These are phyloP conservation scores for Citrus unshiu DNA, from an alignment of 345 rosid species.

Conservation along the genomic window DNA sequence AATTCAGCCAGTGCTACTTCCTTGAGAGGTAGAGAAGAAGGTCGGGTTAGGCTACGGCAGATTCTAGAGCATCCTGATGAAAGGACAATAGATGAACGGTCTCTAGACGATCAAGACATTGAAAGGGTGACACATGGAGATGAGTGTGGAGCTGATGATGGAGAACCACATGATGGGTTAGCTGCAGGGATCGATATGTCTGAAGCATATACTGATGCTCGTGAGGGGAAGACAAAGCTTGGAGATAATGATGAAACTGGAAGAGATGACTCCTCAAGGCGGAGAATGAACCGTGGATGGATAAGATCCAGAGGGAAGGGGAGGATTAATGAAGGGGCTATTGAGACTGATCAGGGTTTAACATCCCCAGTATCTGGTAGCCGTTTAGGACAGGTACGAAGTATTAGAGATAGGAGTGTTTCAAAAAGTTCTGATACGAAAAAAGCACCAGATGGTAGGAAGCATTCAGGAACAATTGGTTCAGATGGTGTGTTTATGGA, in stretches of 20 bases:
- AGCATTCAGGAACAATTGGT: conserved; percentile 33
- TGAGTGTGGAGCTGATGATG: conserved; percentile 28
- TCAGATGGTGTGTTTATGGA: conserved; percentile 44
- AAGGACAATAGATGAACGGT: conserved; percentile 32
- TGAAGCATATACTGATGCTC: conserved; percentile 43
- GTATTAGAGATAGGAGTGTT: conserved; percentile 47
- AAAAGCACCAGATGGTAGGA: conserved; percentile 50
- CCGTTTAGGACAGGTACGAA: conserved; percentile 43
- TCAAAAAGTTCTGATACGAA: conserved; percentile 47
- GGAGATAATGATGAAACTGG: conserved; percentile 64
- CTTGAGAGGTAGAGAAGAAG: conserved; percentile 74
- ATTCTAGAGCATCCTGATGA: conserved; percentile 51
- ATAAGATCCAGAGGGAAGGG: conserved; percentile 71
- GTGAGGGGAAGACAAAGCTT: conserved; percentile 49
- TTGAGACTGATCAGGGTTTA: conserved; percentile 55
- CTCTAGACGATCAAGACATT: conserved; percentile 33
- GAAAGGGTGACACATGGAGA: conserved; percentile 37
- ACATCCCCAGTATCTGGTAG: conserved; percentile 65
- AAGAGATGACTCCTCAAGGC: conserved; percentile 73
- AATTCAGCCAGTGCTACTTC: conserved; percentile 32
- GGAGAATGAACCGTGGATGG: conserved; percentile 51
- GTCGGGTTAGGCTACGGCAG: conserved; percentile 64
- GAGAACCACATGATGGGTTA: conserved; percentile 41
- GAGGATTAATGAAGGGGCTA: conserved; percentile 51
- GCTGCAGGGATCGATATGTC: conserved; percentile 33